Conservation (phyloP, 345 rosid species). For the Citrus reticulata region DNA sequence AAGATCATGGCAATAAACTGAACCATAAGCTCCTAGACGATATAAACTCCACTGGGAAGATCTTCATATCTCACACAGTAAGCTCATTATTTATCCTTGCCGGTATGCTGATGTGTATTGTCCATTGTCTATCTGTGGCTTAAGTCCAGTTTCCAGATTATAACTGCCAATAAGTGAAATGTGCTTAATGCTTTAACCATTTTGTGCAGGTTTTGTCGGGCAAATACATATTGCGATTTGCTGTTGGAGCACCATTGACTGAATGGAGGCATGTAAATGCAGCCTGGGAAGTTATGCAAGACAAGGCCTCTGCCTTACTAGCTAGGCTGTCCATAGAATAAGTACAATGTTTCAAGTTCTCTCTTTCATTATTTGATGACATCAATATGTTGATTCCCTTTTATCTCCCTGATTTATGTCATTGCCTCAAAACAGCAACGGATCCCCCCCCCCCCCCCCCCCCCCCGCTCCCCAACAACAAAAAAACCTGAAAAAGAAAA, state of each 20-base stretch:
- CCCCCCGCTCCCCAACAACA: too few species aligned
- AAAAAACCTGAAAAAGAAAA: too few species aligned
- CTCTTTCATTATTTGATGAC: background rate
- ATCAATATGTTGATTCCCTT: background rate
- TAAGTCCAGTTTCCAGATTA: background rate
- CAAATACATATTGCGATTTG: slow-evolving; percentile 58
- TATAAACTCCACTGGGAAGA: slow-evolving; percentile 73
- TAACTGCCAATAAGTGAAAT: background rate
- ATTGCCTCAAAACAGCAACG: background rate
- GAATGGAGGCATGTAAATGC: slow-evolving; percentile 77
- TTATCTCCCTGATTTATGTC: background rate
- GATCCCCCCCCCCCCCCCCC: too few species aligned
- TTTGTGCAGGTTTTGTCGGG: slow-evolving; percentile 60
- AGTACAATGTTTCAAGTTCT: background rate
- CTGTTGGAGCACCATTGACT: slow-evolving; percentile 85
- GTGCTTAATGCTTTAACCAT: background rate
- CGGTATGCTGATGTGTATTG: background rate
- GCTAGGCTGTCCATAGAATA: slow-evolving; percentile 23
- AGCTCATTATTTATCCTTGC: slow-evolving; percentile 16
- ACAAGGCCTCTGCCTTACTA: slow-evolving; percentile 52
- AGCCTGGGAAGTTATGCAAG: slow-evolving; percentile 75
- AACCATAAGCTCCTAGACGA: slow-evolving; percentile 66
- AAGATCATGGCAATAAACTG: slow-evolving; percentile 41
- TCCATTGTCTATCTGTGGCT: background rate
- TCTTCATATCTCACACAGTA: slow-evolving; percentile 84